phyloP scores from a whole-genome alignment of 129 eudicot genomes.

The Centella asiatica region DNA sequence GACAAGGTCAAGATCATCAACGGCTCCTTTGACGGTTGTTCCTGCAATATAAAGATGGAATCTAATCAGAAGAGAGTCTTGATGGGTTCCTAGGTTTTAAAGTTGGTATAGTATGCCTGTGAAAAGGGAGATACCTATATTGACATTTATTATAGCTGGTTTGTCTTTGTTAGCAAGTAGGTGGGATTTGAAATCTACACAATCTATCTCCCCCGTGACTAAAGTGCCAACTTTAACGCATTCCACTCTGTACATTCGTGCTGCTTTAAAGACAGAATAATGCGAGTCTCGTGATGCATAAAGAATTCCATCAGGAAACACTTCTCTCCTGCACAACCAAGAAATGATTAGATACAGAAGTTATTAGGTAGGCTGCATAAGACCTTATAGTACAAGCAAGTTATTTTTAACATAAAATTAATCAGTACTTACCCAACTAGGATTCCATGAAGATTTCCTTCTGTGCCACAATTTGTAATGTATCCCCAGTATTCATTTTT shows the following conservation, averaged over 20 bases:
- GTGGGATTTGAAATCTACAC: constrained; percentile 70
- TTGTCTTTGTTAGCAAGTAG: constrained; percentile 66
- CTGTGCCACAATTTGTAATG: constrained; percentile 96
- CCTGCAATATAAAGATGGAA: constrained; percentile 37
- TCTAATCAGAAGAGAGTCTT: too few relatives aligned
- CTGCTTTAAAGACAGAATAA: constrained; percentile 95
- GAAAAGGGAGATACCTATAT: constrained; percentile 47
- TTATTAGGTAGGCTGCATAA: too few relatives aligned
- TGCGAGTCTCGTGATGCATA: constrained; percentile 88
- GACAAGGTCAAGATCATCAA: constrained; percentile 96
- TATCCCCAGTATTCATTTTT: constrained; percentile 92
- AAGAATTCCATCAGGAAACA: constrained; percentile 87
- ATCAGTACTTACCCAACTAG: constrained; percentile 67
- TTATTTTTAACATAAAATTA: not conserved
- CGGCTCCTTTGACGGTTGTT: constrained; percentile 99
- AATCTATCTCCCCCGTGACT: constrained; percentile 84
- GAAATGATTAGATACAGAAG: not conserved
- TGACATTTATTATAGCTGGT: constrained; percentile 90
- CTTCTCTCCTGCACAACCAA: constrained; percentile 73
- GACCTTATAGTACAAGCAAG: not conserved
- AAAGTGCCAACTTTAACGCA: constrained; percentile 70
- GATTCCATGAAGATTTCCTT: constrained; percentile 98
- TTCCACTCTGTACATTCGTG: constrained; percentile 97
- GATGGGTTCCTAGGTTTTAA: not conserved
- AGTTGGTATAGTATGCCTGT: not conserved